Conservation (phyloP, 2,329 filamentous ascomycete species). For the Trichothecium sympodiale region DNA sequence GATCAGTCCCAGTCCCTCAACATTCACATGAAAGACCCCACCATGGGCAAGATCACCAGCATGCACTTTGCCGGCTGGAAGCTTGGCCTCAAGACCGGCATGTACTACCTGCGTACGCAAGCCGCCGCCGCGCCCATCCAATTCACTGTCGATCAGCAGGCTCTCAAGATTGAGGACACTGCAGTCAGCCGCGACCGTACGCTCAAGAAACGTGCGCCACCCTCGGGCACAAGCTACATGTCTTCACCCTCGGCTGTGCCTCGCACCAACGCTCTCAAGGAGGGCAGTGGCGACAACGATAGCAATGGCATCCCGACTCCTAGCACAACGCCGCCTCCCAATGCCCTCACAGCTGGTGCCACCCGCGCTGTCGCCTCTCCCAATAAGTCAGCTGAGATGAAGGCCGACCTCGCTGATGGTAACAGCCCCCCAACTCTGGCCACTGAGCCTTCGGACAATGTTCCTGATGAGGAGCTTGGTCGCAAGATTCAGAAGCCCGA, state of each 20-base stretch:
- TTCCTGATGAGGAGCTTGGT: constrained; percentile 54
- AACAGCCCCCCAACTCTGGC: constrained; percentile 70
- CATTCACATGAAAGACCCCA: constrained; percentile 98
- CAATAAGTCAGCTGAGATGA: constrained; percentile 56
- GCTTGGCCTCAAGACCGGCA: constrained; percentile 96
- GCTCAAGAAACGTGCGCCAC: constrained; percentile 59
- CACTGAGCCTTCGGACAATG: constrained; percentile 54
- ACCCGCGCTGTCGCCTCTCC: constrained; percentile 41
- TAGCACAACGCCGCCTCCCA: constrained; percentile 50
- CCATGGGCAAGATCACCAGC: constrained; percentile 98
- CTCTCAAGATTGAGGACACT: constrained; percentile 76
- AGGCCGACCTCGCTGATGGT: constrained; percentile 65
- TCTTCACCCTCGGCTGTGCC: constrained; percentile 53
- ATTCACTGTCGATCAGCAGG: constrained; percentile 97
- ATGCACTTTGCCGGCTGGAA: constrained; percentile 99
- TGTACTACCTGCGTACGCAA: constrained; percentile 99
- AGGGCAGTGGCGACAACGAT: constrained; percentile 36
- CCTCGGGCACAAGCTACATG: constrained; percentile 41
- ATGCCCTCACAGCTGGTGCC: constrained; percentile 26
- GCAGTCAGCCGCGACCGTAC: constrained; percentile 55
- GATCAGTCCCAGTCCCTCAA: constrained; percentile 98
- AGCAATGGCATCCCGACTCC: constrained; percentile 59
- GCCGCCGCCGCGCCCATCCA: constrained; percentile 94
- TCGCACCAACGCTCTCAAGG: constrained; percentile 50
- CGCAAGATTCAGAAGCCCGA: constrained; percentile 47